These are phyloP conservation scores for Pezicula neosporulosa DNA, from an alignment of 2,329 filamentous ascomycete species.

Conservation along the genomic window DNA sequence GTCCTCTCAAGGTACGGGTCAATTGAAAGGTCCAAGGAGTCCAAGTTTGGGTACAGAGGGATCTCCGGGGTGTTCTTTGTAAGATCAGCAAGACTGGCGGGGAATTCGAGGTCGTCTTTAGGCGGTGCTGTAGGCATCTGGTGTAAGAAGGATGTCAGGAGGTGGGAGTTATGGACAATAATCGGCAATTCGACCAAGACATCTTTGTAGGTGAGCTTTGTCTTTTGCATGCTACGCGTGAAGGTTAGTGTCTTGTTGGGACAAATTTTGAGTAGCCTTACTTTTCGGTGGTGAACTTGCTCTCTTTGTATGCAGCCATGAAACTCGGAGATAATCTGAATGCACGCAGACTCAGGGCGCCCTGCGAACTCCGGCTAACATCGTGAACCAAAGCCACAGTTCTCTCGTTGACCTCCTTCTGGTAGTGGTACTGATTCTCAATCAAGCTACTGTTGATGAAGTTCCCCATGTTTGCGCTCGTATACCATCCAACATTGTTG, in stretches of 20 bases:
- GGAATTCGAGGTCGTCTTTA: conserved; percentile 67
- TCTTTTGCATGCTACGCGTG: conserved; percentile 76
- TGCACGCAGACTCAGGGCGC: conserved; percentile 82
- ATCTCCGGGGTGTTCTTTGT: conserved; percentile 57
- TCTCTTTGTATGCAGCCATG: conserved; percentile 90
- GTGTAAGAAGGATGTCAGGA: conserved; percentile 92
- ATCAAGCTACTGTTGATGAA: conserved; percentile 93
- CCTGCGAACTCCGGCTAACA: conserved; percentile 91
- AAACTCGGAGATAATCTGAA: conserved; percentile 87
- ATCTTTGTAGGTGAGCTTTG: conserved; percentile 88
- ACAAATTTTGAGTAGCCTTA: conserved; percentile 42
- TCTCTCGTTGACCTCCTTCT: conserved; percentile 84
- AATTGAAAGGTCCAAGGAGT: conserved; percentile 82
- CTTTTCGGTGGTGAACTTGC: conserved; percentile 94
- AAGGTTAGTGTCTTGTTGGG: conserved; percentile 9
- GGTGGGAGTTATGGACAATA: conserved; percentile 92
- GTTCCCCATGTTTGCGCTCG: conserved; percentile 97
- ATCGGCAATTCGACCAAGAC: conserved; percentile 90
- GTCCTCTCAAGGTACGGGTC: conserved; percentile 99
- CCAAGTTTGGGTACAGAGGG: conserved; percentile 83
- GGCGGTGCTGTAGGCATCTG: conserved; percentile 72
- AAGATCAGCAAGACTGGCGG: conserved; percentile 75
- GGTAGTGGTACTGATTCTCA: conserved; percentile 97
- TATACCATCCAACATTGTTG: conserved; percentile 98
- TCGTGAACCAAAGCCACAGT: conserved; percentile 92